Percentiles rank a stretch among this genome's conserved stretches.
These are phyloP conservation scores for Plantago major DNA, from an alignment of 257 asterid species.

Conservation along the genomic window DNA sequence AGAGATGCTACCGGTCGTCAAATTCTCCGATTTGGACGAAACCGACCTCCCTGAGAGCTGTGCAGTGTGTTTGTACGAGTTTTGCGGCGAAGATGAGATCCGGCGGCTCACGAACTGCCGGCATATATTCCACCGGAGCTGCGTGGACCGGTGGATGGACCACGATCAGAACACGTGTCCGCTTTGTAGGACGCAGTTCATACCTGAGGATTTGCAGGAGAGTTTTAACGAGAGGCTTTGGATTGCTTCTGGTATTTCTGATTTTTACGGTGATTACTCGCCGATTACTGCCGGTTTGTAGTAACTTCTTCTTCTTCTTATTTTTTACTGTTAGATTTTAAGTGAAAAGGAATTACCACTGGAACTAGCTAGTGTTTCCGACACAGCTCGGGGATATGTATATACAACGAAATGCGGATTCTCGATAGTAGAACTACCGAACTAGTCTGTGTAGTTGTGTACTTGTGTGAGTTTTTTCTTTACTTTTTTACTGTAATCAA, in stretches of 20 bases:
- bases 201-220: constrained; percentile 91
- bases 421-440: no score
- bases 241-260: constrained; percentile 83
- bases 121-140: constrained; percentile 73
- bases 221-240: constrained; percentile 75
- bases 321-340: neutral
- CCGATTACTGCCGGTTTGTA: constrained; percentile 59
- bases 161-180: constrained; percentile 98
- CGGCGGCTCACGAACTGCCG: constrained; percentile 77
- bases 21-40: constrained; percentile 53
- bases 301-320: neutral
- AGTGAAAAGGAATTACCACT: neutral
- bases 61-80: constrained; percentile 87
- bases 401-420: no score
- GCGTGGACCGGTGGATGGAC: constrained; percentile 99
- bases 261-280: constrained; percentile 69
- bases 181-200: constrained; percentile 70
- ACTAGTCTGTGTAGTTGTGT: no score
- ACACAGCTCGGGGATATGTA: no score
- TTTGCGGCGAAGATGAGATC: constrained; percentile 79
- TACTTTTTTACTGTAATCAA: no score
- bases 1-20: constrained; percentile 79
- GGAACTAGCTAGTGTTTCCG: no score
- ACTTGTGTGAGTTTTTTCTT: no score
- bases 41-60: constrained; percentile 72